Conservation (phyloP, 768 basidiomycete genomes). For the Scleroderma bovista region DNA sequence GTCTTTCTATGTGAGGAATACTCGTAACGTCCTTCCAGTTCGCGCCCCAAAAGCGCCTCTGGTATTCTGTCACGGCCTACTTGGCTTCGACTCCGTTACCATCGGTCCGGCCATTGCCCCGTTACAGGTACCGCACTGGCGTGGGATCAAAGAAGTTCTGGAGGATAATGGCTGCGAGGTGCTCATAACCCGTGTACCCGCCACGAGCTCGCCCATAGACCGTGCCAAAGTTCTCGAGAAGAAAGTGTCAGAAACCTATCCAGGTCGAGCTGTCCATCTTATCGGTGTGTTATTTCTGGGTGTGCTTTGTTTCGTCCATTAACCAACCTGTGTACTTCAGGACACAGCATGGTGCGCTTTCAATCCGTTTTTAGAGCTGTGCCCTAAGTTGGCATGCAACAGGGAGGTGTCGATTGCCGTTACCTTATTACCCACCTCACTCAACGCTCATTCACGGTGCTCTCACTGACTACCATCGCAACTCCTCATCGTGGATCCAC, state of each 20-base stretch:
- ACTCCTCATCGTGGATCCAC: conserved; percentile 92
- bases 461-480: conserved; percentile 90
- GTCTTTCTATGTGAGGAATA: neutral
- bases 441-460: conserved; percentile 69
- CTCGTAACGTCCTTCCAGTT: conserved; percentile 39
- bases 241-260: conserved; percentile 72
- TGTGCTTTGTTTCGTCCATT: neutral
- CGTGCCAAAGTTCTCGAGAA: conserved; percentile 87
- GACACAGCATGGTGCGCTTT: conserved; percentile 67
- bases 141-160: conserved; percentile 91
- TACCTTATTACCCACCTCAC: conserved; percentile 82
- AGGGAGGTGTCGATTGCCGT: conserved; percentile 93
- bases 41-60: conserved; percentile 76
- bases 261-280: conserved; percentile 82
- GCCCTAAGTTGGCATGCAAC: conserved; percentile 16
- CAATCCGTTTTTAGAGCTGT: neutral
- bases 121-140: conserved; percentile 90
- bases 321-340: conserved; percentile 26
- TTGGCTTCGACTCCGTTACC: conserved; percentile 84
- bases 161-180: conserved; percentile 86
- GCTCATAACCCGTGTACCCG: conserved; percentile 90
- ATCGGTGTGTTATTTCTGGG: conserved; percentile 45
- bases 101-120: conserved; percentile 74
- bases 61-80: conserved; percentile 92
- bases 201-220: conserved; percentile 82